Evolutionary conservation across 768 basidiomycete species (phyloP), one percentile per base, ranked within the genome.

Genomic region (Serpula lacrymans): DNA sequence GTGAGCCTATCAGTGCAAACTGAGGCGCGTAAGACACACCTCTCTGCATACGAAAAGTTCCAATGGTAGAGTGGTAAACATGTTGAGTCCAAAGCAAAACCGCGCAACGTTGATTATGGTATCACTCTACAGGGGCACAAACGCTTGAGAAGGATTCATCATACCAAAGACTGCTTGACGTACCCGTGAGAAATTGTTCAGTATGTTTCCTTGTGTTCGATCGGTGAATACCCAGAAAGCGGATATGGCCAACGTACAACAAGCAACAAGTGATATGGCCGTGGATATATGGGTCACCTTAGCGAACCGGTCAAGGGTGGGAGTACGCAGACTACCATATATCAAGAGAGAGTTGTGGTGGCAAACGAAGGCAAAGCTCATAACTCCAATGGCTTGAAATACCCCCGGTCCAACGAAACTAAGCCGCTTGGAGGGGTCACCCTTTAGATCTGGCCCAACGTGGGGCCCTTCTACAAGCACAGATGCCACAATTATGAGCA

Each of bases 21-120:
- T 18, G 5, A 22, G n/a, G n/a, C n/a, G n/a, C n/a, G 35, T 27
- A 26, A 38, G 32, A 48, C 58, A 6, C 39, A 88, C 92, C 72
- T 99, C 96, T 67, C 96, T 78, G 57, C 96, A 99, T 18, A 99
- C 96, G 58, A 98, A 99, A 11, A 93, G 70, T 53, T 99, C 96
- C 28, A 99, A 71, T 1, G 96, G 96, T 16, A 97, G 78, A 0
- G 96, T 99, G 1, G 94, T 94, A 54, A 97, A 96, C 96, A 98
- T 99, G 63, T 95, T 96, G 48, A 93, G 60, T 9, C 92, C 93
- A 56, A 94, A 92, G 56, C 88, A 92, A 51, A 96, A 89, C 12
- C 96, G 77, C 2, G 96, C 96, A 37, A 98, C 71, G 55, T 98
- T 98, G 67, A 98, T 96, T 42, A 97, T 52, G n/a, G 82, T 78